Base-by-base conservation (phyloP, 225 moss, liverwort and hornwort species). In the Bryum argenteum region DNA sequence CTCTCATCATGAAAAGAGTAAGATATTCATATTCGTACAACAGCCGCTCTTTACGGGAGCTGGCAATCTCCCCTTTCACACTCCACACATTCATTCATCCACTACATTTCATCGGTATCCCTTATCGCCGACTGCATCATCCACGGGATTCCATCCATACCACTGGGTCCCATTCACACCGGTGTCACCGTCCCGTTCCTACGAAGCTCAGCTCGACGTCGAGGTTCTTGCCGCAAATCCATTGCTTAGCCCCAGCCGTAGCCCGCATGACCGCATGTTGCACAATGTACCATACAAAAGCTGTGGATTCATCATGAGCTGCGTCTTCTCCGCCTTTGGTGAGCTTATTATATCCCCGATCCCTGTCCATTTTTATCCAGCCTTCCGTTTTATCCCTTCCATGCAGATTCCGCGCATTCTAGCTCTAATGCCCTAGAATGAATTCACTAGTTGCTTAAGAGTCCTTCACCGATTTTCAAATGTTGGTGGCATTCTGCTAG, bases 261-360 rank as follows among this genome's bases (percentile, higher is more conserved):
- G 65, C 42, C 10, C 54, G 18, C 68, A 40, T 67, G 67, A 39
- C 67, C 60, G 43, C 78, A 40, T 67, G 67, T 48, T 56, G 47
- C 73, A 10, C 47, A 67, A 40, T 12, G 48, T 17, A 48, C 15
- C 33, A 48, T 48, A 18, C 38, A 18, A 48, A 3, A n/a, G 11
- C 14, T 70, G 6, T 18, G 41, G 61, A 23, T 61, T 7, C 38
- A 10, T 10, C 19, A 53, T 11, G 44, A 60, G 51, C 19, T 13
- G 39, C 37, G 19, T 53, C 14, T 55, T 22, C 48, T 11, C 2
- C 12, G 24, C 9, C 23, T 3, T 26, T 43, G 73, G 18, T 24
- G 15, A 33, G 8, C 58, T 18, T 55, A 7, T 3, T 45, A 7
- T 3, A 12, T 10, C 8, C 54, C 62, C 23, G 14, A 18, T 54